These are phyloP conservation scores for Schizothecium vesticola DNA, from an alignment of 495 filamentous ascomycete genomes.

Conservation along the genomic window DNA sequence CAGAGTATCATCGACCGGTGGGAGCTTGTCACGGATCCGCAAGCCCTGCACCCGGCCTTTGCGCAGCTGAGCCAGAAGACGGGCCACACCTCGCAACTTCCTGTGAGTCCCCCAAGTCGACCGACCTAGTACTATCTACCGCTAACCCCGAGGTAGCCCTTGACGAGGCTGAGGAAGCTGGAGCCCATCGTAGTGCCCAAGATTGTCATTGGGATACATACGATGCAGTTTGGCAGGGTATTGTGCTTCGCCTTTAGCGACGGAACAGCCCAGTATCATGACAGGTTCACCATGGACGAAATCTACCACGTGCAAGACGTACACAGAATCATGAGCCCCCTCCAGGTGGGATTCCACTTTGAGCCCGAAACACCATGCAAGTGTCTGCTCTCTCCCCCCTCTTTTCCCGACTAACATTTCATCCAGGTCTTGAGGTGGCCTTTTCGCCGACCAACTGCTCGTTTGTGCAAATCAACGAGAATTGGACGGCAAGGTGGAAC, in stretches of 20 bases:
- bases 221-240: slow-evolving; percentile 60
- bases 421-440: slow-evolving; percentile 56
- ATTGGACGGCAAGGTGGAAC: slow-evolving; percentile 59
- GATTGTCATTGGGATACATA: slow-evolving; percentile 60
- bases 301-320: slow-evolving; percentile 57
- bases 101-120: slow-evolving; percentile 21
- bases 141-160: slow-evolving; percentile 41
- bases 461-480: slow-evolving; percentile 57
- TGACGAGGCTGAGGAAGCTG: slow-evolving; percentile 57
- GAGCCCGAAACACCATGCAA: slow-evolving; percentile 45
- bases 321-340: slow-evolving; percentile 58
- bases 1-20: slow-evolving; percentile 70
- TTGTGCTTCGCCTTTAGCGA: slow-evolving; percentile 68
- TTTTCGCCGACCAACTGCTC: slow-evolving; percentile 73
- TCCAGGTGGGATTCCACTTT: slow-evolving; percentile 71
- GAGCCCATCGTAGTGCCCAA: slow-evolving; percentile 61
- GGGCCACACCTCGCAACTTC: slow-evolving; percentile 40
- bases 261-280: slow-evolving; percentile 70
- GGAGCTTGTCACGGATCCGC: slow-evolving; percentile 60
- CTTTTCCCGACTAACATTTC: slow-evolving; percentile 2
- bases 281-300: slow-evolving; percentile 61
- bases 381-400: slow-evolving; percentile 12
- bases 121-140: neutral
- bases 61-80: slow-evolving; percentile 62
- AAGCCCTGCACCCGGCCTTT: slow-evolving; percentile 64